Evolutionary conservation across 768 basidiomycete species (phyloP).

Genomic region (Auricularia cornea): DNA sequence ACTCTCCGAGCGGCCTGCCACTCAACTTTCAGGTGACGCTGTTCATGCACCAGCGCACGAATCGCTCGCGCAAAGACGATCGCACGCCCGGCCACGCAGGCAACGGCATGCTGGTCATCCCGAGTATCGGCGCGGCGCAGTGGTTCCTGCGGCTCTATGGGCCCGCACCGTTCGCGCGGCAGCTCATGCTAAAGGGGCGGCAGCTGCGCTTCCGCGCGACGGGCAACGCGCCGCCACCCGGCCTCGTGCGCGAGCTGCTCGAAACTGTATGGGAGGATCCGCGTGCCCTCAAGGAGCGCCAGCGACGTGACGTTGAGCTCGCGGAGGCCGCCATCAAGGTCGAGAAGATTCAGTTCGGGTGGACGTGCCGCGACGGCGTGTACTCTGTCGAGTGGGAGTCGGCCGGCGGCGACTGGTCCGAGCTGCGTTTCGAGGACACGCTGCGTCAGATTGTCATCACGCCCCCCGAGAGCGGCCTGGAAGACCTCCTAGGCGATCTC

Average conservation of each 20-base stretch:
- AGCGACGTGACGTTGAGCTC: not conserved
- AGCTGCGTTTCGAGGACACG: not conserved
- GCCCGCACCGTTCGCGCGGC: not conserved
- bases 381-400: constrained; percentile 50
- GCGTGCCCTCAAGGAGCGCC: not conserved
- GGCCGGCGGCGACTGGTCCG: not conserved
- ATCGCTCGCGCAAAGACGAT: not conserved
- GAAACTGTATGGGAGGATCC: not conserved
- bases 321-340: constrained; percentile 19
- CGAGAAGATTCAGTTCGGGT: constrained; percentile 45
- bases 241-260: not conserved
- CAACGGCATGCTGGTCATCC: not conserved
- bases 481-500: too few relatives aligned
- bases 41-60: not conserved
- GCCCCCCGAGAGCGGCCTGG: too few relatives aligned
- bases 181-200: not conserved
- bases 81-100: not conserved
- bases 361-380: constrained; percentile 49
- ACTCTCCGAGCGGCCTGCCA: not conserved
- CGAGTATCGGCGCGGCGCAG: not conserved
- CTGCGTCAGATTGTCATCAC: not conserved
- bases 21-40: not conserved
- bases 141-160: not conserved
- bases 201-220: not conserved
- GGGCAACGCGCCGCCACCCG: not conserved